These are phyloP conservation scores for Pueraria montana DNA, from an alignment of 306 rosid genomes.

Conservation along the genomic window DNA sequence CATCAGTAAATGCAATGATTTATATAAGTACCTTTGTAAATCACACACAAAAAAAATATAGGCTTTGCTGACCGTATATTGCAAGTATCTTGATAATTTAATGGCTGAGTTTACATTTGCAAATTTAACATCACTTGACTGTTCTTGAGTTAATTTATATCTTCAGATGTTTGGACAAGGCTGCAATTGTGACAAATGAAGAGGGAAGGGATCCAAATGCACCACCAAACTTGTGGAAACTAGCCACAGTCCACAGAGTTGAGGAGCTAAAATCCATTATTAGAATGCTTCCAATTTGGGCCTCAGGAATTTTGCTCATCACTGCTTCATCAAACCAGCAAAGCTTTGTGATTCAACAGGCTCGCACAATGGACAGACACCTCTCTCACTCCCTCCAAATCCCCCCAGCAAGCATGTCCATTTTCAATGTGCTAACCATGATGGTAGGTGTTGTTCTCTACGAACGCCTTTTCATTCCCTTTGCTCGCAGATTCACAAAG, in stretches of 20 bases:
- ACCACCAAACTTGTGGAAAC: conserved; percentile 69
- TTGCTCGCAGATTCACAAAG: conserved; percentile 53
- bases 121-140: neutral
- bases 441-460: conserved; percentile 69
- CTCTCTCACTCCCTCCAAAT: conserved; percentile 61
- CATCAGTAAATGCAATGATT: no score
- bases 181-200: conserved; percentile 59
- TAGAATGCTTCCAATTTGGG: conserved; percentile 85
- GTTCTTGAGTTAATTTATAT: neutral
- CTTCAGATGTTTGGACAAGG: conserved; percentile 78
- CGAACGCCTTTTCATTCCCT: conserved; percentile 73
- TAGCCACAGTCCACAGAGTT: conserved; percentile 75
- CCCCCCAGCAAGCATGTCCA: conserved; percentile 70
- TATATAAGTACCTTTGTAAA: no score
- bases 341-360: conserved; percentile 76
- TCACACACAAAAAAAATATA: neutral
- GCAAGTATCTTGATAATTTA: neutral
- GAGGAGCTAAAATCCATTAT: conserved; percentile 81
- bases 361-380: conserved; percentile 78
- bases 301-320: conserved; percentile 64
- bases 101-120: neutral
- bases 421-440: conserved; percentile 64
- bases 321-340: conserved; percentile 64
- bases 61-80: neutral
- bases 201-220: conserved; percentile 40